phyloP scores from a whole-genome alignment of 495 filamentous ascomycete species.

The Symbiotaphrina buchneri region DNA sequence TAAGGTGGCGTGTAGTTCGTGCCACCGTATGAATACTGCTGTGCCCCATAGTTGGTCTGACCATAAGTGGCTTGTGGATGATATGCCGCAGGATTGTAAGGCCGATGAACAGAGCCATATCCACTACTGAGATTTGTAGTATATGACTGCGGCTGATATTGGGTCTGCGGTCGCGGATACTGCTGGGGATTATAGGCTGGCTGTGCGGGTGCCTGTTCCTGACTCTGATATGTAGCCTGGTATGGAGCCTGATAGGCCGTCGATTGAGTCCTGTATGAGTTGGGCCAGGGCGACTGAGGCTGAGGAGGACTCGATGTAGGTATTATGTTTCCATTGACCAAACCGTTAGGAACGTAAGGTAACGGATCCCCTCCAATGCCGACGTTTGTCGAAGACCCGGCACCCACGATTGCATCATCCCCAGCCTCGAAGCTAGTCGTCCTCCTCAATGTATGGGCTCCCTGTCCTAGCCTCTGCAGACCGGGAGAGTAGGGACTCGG shows the following conservation, averaged over 20 bases:
- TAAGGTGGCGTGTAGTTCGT: conserved; percentile 18
- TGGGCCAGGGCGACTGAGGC: conserved; percentile 15
- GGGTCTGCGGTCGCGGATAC: conserved; percentile 43
- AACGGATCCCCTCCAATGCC: conserved; percentile 10
- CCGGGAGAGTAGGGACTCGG: too few species aligned
- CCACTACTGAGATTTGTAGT: conserved; percentile 10
- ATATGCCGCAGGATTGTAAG: conserved; percentile 55
- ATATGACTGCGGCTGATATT: conserved; percentile 21
- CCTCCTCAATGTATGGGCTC: conserved; percentile 28
- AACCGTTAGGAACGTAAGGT: conserved; percentile 13
- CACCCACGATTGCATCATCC: conserved; percentile 38
- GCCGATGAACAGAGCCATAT: conserved; percentile 22
- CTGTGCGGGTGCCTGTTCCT: conserved; percentile 21
- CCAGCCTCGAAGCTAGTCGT: conserved; percentile 58
- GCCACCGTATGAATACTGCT: conserved; percentile 11
- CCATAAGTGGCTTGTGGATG: conserved; percentile 15
- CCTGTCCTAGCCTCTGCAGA: too few species aligned
- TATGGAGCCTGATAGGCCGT: conserved; percentile 37
- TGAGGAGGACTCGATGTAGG: conserved; percentile 8
- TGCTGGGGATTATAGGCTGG: conserved; percentile 64
- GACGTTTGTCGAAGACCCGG: conserved; percentile 17
- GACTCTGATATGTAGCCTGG: conserved; percentile 19
- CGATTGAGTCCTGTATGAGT: conserved; percentile 21
- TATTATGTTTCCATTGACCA: conserved; percentile 1
- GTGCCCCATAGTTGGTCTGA: conserved; percentile 3